Conservation (phyloP, 257 asterid genomes). For the Plectranthus barbatus region DNA sequence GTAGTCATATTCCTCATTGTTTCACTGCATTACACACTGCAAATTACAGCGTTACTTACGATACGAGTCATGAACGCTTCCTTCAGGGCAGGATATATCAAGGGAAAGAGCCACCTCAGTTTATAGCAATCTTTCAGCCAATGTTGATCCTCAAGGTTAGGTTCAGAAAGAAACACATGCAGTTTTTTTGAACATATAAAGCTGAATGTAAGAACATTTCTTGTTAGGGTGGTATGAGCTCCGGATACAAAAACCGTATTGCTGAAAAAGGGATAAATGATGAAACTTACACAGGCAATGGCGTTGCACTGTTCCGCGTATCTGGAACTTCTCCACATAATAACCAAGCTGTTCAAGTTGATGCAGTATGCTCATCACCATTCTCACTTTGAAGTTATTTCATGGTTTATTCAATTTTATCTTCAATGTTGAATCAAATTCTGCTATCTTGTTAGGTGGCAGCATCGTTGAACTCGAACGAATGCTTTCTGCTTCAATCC, state of each 20-base stretch:
- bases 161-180: neutral
- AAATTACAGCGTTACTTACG: constrained; percentile 8
- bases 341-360: constrained; percentile 75
- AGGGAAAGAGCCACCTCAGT: constrained; percentile 98
- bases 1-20: constrained; percentile 24
- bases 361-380: constrained; percentile 52
- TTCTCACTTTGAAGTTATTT: neutral
- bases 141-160: constrained; percentile 93
- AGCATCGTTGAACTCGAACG: constrained; percentile 65
- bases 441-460: constrained; percentile 49
- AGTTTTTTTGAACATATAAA: neutral
- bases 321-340: constrained; percentile 78
- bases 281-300: constrained; percentile 76
- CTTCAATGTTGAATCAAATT: constrained; percentile 2
- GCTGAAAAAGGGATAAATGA: constrained; percentile 85
- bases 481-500: constrained; percentile 87
- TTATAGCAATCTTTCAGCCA: constrained; percentile 83
- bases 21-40: neutral
- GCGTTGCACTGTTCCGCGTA: constrained; percentile 71
- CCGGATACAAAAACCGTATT: constrained; percentile 73
- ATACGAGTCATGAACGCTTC: neutral
- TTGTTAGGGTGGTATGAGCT: constrained; percentile 85
- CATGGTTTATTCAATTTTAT: neutral
- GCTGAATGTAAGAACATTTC: neutral
- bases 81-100: constrained; percentile 81